Percentiles rank a stretch among this genome's conserved stretches.
These are phyloP conservation scores for Arbutus unedo DNA, from an alignment of 148 eudicot genomes.

Conservation along the genomic window DNA sequence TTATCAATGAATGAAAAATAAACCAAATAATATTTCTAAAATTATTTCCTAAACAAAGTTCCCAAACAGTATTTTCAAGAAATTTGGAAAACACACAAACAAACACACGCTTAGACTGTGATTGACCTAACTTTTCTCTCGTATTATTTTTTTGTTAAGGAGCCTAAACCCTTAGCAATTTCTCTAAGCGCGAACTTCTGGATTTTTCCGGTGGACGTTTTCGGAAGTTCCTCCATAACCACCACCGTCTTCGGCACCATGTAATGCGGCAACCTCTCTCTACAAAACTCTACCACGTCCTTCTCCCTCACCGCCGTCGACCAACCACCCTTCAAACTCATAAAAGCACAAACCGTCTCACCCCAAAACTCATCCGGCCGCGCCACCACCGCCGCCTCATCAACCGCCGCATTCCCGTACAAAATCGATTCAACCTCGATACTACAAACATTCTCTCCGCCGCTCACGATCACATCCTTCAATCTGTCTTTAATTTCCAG, in stretches of 20 bases:
- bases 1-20: too few species aligned
- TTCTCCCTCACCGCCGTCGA: not conserved
- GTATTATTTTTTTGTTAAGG: not conserved
- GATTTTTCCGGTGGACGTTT: not conserved
- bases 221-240: slow-evolving; percentile 2
- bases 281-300: not conserved
- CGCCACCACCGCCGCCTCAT: slow-evolving; percentile 5
- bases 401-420: not conserved
- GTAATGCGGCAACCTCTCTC: not conserved
- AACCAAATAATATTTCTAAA: too few species aligned
- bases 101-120: too few species aligned
- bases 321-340: not conserved
- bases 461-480: not conserved
- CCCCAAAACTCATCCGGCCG: not conserved
- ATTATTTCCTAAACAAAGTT: too few species aligned
- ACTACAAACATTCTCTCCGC: not conserved
- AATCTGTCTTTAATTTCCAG: not conserved
- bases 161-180: not conserved
- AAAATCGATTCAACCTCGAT: not conserved
- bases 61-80: too few species aligned
- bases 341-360: not conserved
- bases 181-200: slow-evolving; percentile 1
- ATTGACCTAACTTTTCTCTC: too few species aligned
- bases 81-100: too few species aligned
- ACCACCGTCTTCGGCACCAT: slow-evolving; percentile 5